A percentile compares a stretch with the other conserved stretches of the same genome.
phyloP scores from a whole-genome alignment of 140 eudicot species.

The Stevia rebaudiana region DNA sequence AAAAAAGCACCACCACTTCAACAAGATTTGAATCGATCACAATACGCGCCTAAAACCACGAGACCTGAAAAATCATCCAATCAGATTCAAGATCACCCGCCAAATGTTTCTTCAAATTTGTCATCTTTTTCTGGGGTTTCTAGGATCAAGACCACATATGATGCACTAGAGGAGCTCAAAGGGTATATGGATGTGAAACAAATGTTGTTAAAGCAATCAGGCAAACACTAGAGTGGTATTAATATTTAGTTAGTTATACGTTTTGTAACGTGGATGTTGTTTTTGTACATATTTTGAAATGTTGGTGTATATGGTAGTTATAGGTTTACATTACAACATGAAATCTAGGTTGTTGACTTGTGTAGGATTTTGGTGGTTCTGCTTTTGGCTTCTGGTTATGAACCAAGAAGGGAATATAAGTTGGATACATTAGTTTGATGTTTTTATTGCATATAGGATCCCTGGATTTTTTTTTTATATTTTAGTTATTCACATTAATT shows the following conservation, averaged over 20 bases:
- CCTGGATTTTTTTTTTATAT: too few relatives aligned
- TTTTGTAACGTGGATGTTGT: slow-evolving; percentile 6
- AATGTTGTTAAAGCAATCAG: slow-evolving; percentile 47
- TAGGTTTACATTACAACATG: not conserved
- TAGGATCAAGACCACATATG: slow-evolving; percentile 55
- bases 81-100: slow-evolving; percentile 21
- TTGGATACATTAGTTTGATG: not conserved
- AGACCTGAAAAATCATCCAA: slow-evolving; percentile 21
- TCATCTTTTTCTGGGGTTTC: slow-evolving; percentile 36
- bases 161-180: slow-evolving; percentile 84
- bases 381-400: slow-evolving; percentile 15
- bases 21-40: slow-evolving; percentile 40
- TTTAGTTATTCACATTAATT: too few relatives aligned
- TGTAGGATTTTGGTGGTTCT: slow-evolving; percentile 9
- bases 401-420: slow-evolving; percentile 8
- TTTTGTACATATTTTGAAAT: slow-evolving; percentile 31
- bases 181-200: slow-evolving; percentile 57
- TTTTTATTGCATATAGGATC: too few relatives aligned
- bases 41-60: slow-evolving; percentile 21
- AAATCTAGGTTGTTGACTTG: slow-evolving; percentile 12
- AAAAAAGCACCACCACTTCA: slow-evolving; percentile 83
- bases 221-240: slow-evolving; percentile 24
- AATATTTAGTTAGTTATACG: slow-evolving; percentile 6
- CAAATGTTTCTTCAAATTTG: slow-evolving; percentile 26
- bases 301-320: slow-evolving; percentile 31